These are phyloP conservation scores for Moringa oleifera DNA, from an alignment of 345 rosid species.

Conservation along the genomic window DNA sequence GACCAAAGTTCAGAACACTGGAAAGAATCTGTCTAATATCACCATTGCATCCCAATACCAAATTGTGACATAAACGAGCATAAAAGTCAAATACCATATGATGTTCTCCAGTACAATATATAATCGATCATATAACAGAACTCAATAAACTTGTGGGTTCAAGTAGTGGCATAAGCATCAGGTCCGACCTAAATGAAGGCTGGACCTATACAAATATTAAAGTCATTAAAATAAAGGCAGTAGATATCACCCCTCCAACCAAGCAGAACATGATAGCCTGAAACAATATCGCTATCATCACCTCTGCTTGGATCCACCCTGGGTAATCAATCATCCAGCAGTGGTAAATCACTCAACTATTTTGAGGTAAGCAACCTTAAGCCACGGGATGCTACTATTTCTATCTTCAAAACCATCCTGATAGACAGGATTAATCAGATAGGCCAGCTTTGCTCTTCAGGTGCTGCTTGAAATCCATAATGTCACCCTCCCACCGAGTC, in stretches of 20 bases:
- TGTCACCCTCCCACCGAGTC: slow-evolving; percentile 75
- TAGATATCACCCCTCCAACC: neutral
- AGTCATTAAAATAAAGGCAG: slow-evolving; percentile 8
- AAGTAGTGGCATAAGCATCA: too few relatives aligned
- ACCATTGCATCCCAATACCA: too few relatives aligned
- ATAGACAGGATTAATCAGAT: slow-evolving; percentile 25
- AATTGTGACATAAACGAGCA: too few relatives aligned
- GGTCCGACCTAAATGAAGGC: too few relatives aligned
- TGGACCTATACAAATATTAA: neutral
- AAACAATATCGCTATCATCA: slow-evolving; percentile 19
- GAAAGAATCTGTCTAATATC: too few relatives aligned
- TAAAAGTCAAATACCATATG: too few relatives aligned
- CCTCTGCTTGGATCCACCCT: slow-evolving; percentile 10
- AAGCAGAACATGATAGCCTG: slow-evolving; percentile 10
- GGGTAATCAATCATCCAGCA: neutral
- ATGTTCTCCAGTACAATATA: too few relatives aligned
- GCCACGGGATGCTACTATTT: too few relatives aligned
- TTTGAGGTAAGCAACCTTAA: neutral
- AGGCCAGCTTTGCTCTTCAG: slow-evolving; percentile 78
- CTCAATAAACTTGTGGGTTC: too few relatives aligned
- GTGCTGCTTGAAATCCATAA: slow-evolving; percentile 78
- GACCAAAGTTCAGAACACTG: too few relatives aligned
- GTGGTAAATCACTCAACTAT: neutral
- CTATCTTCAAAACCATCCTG: neutral
- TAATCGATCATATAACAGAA: too few relatives aligned